Conservation (phyloP, 2,329 filamentous ascomycete genomes). For the Fusarium chaquense region DNA sequence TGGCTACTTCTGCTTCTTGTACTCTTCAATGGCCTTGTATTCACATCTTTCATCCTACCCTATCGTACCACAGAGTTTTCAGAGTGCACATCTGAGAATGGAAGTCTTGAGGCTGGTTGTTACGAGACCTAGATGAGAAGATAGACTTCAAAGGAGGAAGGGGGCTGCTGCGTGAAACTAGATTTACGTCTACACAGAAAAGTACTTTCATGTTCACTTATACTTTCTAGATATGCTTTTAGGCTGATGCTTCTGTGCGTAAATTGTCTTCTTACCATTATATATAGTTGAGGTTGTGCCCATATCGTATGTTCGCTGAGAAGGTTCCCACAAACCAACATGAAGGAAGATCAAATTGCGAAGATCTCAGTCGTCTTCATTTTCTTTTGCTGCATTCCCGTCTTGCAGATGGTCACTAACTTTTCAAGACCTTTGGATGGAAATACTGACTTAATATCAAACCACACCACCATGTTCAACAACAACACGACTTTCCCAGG, state of each 20-base stretch:
- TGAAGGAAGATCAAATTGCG: no score
- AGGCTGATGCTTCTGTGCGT: background rate
- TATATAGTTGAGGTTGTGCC: background rate
- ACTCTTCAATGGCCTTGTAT: background rate
- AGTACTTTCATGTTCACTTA: background rate
- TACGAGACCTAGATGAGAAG: background rate
- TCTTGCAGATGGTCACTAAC: no score
- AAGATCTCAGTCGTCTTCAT: no score
- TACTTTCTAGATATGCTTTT: background rate
- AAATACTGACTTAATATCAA: background rate
- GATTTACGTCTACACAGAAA: background rate
- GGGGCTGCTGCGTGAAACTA: background rate
- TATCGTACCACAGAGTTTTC: background rate
- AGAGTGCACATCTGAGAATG: background rate
- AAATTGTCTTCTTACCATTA: background rate
- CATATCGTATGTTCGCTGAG: background rate
- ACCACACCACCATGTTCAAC: background rate
- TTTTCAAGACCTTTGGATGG: background rate
- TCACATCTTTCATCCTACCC: background rate
- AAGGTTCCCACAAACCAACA: background rate
- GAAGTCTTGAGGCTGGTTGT: background rate
- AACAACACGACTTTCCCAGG: background rate
- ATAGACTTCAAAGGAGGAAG: background rate
- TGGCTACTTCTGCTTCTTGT: background rate
- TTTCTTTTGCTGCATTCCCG: no score